A percentile compares a stretch with the other conserved stretches of the same genome.
phyloP scores from a whole-genome alignment of 768 basidiomycete species.

The Rhodotorula sphaerocarpa region DNA sequence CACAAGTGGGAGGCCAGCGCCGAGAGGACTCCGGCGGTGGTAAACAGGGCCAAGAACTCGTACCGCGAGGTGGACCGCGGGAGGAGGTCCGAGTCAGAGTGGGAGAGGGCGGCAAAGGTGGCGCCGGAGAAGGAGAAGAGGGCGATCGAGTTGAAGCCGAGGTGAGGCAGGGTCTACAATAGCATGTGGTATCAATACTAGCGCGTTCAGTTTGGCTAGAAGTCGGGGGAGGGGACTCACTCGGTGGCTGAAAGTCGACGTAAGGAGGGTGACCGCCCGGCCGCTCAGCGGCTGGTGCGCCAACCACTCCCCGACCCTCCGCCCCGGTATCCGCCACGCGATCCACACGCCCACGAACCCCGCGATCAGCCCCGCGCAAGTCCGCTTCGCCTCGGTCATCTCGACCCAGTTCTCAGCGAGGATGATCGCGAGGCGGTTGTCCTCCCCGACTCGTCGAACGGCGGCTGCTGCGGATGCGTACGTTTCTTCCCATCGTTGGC shows the following conservation, averaged over 20 bases:
- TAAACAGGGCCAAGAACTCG: conserved; percentile 36
- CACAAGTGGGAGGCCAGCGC: conserved; percentile 26
- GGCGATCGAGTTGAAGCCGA: conserved; percentile 36
- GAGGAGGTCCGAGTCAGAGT: conserved; percentile 8
- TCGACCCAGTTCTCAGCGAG: conserved; percentile 30
- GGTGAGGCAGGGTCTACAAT: conserved; percentile 21
- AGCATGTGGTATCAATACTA: no score
- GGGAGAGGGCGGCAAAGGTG: conserved; percentile 7
- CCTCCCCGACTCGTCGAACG: not conserved
- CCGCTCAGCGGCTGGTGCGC: conserved; percentile 21
- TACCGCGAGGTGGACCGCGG: conserved; percentile 31
- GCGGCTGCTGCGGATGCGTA: not conserved
- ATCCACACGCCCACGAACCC: conserved; percentile 16
- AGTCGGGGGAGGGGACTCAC: not conserved
- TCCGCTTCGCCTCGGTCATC: conserved; percentile 25
- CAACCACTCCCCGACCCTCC: conserved; percentile 7
- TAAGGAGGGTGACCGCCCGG: conserved; percentile 18
- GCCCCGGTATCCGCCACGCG: conserved; percentile 13
- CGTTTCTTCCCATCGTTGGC: conserved; percentile 12
- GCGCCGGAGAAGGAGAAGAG: conserved; percentile 23
- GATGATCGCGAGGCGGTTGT: conserved; percentile 24
- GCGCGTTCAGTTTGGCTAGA: no score
- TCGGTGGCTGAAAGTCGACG: conserved; percentile 30
- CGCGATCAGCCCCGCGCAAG: conserved; percentile 17
- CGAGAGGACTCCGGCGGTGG: conserved; percentile 29